Evolutionary conservation across 352 stramenopile species (phyloP).

Genomic region (Phytophthora citrophthora): DNA sequence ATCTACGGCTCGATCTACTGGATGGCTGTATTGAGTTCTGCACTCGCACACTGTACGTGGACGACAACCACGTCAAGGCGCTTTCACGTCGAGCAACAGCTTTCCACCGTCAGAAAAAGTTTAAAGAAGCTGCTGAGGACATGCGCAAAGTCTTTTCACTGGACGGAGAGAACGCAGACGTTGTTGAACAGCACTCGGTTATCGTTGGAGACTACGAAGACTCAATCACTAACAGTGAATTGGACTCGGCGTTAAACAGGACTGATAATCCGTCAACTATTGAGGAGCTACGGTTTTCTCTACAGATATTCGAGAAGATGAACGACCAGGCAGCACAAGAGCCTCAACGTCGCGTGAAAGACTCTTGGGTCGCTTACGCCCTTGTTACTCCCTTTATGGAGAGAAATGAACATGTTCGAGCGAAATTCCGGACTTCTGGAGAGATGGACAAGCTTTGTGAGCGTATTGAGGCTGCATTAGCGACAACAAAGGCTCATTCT

Average conservation of each 20-base stretch:
- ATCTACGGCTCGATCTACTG: conserved; percentile 50
- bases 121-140: conserved; percentile 54
- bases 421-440: conserved; percentile 63
- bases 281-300: conserved; percentile 58
- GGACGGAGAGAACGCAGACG: conserved; percentile 59
- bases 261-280: conserved; percentile 9
- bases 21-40: conserved; percentile 80
- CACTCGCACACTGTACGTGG: conserved; percentile 64
- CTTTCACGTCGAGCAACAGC: conserved; percentile 66
- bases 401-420: conserved; percentile 44
- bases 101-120: conserved; percentile 56
- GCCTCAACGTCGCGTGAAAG: conserved; percentile 4
- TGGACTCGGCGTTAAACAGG: conserved; percentile 28
- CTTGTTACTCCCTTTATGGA: conserved; percentile 61
- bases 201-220: conserved; percentile 82
- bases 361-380: conserved; percentile 55
- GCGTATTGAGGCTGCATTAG: conserved; percentile 36
- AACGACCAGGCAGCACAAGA: conserved; percentile 22
- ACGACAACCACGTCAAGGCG: conserved; percentile 68
- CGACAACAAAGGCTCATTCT: background rate
- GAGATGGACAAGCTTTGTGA: conserved; percentile 54
- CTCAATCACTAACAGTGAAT: conserved; percentile 35
- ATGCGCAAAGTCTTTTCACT: conserved; percentile 57
- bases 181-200: conserved; percentile 74
- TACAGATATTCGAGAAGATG: conserved; percentile 57